These are phyloP conservation scores for Termitomyces sp. DNA, from an alignment of 768 basidiomycete species.

Conservation along the genomic window DNA sequence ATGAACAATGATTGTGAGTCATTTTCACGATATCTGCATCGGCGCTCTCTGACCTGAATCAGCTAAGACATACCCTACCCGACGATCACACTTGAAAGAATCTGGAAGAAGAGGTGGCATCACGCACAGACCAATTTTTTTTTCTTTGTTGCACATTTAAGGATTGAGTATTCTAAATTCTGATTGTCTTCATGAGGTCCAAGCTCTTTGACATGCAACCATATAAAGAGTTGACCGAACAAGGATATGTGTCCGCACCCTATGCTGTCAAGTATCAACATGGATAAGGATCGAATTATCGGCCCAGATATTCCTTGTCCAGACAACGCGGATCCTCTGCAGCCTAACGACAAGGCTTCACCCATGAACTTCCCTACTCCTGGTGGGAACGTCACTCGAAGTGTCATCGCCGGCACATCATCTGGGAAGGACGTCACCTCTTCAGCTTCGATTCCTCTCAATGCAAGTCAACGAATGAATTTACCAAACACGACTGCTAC, in stretches of 20 bases:
- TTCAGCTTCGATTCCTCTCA: background rate
- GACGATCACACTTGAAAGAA: background rate
- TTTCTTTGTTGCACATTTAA: background rate
- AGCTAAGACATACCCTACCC: background rate
- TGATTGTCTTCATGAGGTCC: background rate
- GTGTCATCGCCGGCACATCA: background rate
- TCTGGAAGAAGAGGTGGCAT: background rate
- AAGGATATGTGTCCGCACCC: background rate
- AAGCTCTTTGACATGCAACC: background rate
- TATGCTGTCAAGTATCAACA: background rate
- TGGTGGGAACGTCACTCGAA: background rate
- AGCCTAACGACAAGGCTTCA: background rate
- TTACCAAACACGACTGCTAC: background rate
- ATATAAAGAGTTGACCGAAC: background rate
- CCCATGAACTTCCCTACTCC: too few relatives aligned
- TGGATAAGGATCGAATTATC: background rate
- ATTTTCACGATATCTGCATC: too few relatives aligned
- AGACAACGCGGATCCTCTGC: background rate
- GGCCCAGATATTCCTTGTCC: background rate
- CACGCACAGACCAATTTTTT: background rate
- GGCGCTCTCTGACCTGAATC: background rate
- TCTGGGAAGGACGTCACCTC: background rate
- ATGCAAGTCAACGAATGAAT: background rate
- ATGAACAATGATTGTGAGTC: too few relatives aligned
- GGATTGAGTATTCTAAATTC: background rate